Percentiles rank a stretch among this genome's conserved stretches.
Evolutionary conservation across 2,329 filamentous ascomycete genomes (phyloP).

Genomic region (Alternaria rosae): DNA sequence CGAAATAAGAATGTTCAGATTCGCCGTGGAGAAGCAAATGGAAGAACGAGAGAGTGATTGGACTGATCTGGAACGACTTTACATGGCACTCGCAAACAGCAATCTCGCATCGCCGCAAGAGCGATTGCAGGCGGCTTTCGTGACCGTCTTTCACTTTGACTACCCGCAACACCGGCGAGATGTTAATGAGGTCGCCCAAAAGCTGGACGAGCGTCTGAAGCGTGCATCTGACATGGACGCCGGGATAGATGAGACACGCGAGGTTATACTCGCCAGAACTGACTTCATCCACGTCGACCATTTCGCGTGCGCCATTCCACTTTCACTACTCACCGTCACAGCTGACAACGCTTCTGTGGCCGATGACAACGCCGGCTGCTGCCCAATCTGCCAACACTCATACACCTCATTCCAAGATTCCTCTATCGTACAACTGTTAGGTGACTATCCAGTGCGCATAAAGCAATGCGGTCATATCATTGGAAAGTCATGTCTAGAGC

Average conservation of each 20-base stretch:
- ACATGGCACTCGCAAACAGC: conserved; percentile 26
- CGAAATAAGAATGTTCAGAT: conserved; percentile 18
- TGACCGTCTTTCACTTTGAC: conserved; percentile 21
- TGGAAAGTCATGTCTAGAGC: conserved; percentile 32
- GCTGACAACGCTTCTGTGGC: background rate
- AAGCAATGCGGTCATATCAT: conserved; percentile 37
- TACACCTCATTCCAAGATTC: conserved; percentile 21
- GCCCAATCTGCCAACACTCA: conserved; percentile 30
- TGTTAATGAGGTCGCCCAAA: conserved; percentile 1
- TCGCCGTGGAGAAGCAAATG: conserved; percentile 21
- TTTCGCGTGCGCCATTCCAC: conserved; percentile 31
- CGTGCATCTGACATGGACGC: background rate
- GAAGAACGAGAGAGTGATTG: background rate
- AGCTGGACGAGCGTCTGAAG: conserved; percentile 5
- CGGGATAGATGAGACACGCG: conserved; percentile 2
- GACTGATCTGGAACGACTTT: conserved; percentile 25
- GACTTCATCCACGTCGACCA: conserved; percentile 16
- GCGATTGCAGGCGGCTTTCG: conserved; percentile 17
- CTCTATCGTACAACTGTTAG: conserved; percentile 19
- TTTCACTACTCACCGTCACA: conserved; percentile 8
- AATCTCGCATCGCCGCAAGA: conserved; percentile 6
- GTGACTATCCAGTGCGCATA: conserved; percentile 34
- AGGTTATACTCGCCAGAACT: conserved; percentile 7
- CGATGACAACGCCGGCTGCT: conserved; percentile 21
- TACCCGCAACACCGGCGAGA: conserved; percentile 12